A percentile compares a stretch with the other conserved stretches of the same genome.
These are phyloP conservation scores for Sherardia arvensis DNA, from an alignment of 257 asterid species.

Conservation along the genomic window DNA sequence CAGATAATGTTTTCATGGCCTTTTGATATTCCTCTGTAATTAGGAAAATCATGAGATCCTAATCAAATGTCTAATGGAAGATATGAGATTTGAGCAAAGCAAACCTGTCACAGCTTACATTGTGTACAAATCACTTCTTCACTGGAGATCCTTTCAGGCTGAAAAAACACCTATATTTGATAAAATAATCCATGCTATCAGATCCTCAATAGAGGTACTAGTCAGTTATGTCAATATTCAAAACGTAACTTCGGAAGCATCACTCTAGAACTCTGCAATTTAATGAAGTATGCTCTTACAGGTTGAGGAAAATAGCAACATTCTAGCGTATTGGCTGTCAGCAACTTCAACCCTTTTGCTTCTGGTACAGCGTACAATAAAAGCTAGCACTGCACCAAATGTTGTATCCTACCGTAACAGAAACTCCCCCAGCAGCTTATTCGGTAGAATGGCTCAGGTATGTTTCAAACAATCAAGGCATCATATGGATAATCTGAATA, in stretches of 20 bases:
- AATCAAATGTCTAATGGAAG: conserved; percentile 75
- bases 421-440: conserved; percentile 64
- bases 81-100: conserved; percentile 56
- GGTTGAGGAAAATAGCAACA: conserved; percentile 52
- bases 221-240: background rate
- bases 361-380: conserved; percentile 73
- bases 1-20: background rate
- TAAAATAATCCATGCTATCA: conserved; percentile 74
- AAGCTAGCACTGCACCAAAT: conserved; percentile 60
- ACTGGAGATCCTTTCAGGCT: conserved; percentile 94
- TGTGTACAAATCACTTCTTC: conserved; percentile 65
- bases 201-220: conserved; percentile 73
- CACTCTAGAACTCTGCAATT: background rate
- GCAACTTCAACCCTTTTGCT: conserved; percentile 77
- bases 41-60: conserved; percentile 87
- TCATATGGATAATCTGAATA: conserved; percentile 2
- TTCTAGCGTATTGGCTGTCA: conserved; percentile 86
- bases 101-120: conserved; percentile 80
- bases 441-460: conserved; percentile 93
- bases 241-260: background rate
- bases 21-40: conserved; percentile 1
- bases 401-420: conserved; percentile 51
- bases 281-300: conserved; percentile 18
- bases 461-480: conserved; percentile 13
- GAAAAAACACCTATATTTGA: conserved; percentile 76